phyloP scores from a whole-genome alignment of 768 basidiomycete species.

The Termitomyces titanicus region DNA sequence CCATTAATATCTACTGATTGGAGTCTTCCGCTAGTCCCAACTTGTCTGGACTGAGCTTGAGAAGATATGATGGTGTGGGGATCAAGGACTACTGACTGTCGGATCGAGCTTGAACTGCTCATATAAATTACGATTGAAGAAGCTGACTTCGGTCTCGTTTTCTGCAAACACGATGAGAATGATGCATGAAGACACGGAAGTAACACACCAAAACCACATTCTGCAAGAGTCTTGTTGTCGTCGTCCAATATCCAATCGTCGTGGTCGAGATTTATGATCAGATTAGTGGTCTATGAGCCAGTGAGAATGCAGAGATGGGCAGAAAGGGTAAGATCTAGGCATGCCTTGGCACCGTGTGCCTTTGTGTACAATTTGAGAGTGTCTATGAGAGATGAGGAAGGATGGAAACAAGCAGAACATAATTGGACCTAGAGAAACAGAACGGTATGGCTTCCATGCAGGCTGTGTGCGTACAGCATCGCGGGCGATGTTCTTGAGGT shows the following conservation, averaged over 20 bases:
- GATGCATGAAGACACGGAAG: neutral
- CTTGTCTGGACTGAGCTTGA: slow-evolving; percentile 30
- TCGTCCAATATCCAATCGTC: slow-evolving; percentile 90
- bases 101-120: slow-evolving; percentile 82
- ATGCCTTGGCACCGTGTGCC: slow-evolving; percentile 92
- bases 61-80: neutral
- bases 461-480: slow-evolving; percentile 69
- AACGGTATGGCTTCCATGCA: slow-evolving; percentile 89
- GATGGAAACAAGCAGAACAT: neutral
- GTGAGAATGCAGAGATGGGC: neutral
- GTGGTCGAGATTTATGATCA: slow-evolving; percentile 96
- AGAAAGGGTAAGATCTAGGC: slow-evolving; percentile 5
- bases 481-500: slow-evolving; percentile 68
- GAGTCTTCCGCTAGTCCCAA: slow-evolving; percentile 37
- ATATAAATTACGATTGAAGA: slow-evolving; percentile 80
- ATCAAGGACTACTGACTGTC: slow-evolving; percentile 43
- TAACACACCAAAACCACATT: slow-evolving; percentile 70
- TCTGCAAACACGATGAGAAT: slow-evolving; percentile 42
- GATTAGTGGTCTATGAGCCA: slow-evolving; percentile 76
- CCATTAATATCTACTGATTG: slow-evolving; percentile 31
- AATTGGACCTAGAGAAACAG: slow-evolving; percentile 57
- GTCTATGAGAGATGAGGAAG: slow-evolving; percentile 45
- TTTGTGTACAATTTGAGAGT: slow-evolving; percentile 92
- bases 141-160: slow-evolving; percentile 93
- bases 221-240: slow-evolving; percentile 58